These are phyloP conservation scores for Lichtheimia hyalospora DNA, from an alignment of 371 early-diverging fungal genomes.

Conservation along the genomic window DNA sequence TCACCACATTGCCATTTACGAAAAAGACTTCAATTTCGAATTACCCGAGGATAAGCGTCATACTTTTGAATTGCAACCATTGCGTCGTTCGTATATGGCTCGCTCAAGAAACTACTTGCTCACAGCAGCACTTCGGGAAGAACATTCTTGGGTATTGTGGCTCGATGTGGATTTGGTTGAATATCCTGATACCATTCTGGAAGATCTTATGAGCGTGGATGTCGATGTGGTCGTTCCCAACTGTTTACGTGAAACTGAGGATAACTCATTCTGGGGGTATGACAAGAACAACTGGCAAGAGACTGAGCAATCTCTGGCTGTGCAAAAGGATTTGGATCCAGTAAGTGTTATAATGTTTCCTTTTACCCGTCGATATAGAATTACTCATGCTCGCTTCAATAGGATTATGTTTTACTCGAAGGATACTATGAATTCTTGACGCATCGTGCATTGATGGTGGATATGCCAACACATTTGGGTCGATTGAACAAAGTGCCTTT, in stretches of 20 bases:
- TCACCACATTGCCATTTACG: slow-evolving; percentile 47
- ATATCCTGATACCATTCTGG: slow-evolving; percentile 54
- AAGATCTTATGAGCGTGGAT: slow-evolving; percentile 52
- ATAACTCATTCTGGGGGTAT: slow-evolving; percentile 52
- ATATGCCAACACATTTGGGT: slow-evolving; percentile 44
- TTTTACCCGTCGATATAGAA: too few relatives aligned
- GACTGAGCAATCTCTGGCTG: slow-evolving; percentile 52
- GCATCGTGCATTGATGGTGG: slow-evolving; percentile 41
- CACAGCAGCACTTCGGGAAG: slow-evolving; percentile 46
- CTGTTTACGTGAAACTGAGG: slow-evolving; percentile 51
- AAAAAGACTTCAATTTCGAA: slow-evolving; percentile 59
- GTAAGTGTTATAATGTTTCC: slow-evolving; percentile 7
- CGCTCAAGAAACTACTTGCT: slow-evolving; percentile 58
- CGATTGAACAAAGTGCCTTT: slow-evolving; percentile 33
- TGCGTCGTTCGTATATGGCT: slow-evolving; percentile 58
- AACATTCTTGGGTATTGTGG: slow-evolving; percentile 63
- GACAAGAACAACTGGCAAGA: slow-evolving; percentile 75
- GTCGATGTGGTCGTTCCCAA: slow-evolving; percentile 61
- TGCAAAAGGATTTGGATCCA: slow-evolving; percentile 50
- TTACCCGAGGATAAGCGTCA: slow-evolving; percentile 52
- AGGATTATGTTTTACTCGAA: slow-evolving; percentile 45
- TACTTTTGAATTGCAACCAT: slow-evolving; percentile 49
- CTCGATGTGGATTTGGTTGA: slow-evolving; percentile 60
- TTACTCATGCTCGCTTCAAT: background rate
- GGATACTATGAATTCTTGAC: slow-evolving; percentile 48